Evolutionary conservation across 495 filamentous ascomycete genomes (phyloP), one percentile per base, ranked within the genome.

Genomic region (Glonium stellatum): DNA sequence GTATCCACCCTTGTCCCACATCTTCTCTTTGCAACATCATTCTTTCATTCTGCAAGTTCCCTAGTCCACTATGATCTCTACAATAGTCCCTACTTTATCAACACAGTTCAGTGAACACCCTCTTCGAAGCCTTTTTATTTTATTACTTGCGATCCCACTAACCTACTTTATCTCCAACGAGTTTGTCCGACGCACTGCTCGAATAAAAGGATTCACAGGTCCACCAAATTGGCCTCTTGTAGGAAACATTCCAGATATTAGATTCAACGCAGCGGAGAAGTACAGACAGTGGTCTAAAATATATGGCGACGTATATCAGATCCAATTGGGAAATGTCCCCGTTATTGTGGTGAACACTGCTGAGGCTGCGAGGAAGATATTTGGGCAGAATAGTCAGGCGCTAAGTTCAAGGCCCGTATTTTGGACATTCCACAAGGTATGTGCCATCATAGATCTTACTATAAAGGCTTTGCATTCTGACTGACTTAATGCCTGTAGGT

Each of bases 351-450:
- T 85, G 5, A 84, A 85, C 63, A 80, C 77, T 31, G 79, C 81
- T 3, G 76, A 77, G 1, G 67, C 80, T 4, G 83, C 81, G 6
- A 84, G 80, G 64, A 69, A 75, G 23, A 60, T 87, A 4, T 85
- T 86, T 61, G 77, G 78, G 10, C 75, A 81, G 18, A 81, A 84
- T 71, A 70, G 72, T 21, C 73, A 76, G 51, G 82, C 83, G 0
- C 59, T 84, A 54, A 81, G 78, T 62, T 83, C 79, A 5, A 71
- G 83, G 57, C 84, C 84, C 0, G 79, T 81, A 52, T 78, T 83
- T 39, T 85, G 85, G 69, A 86, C 83, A 4, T 86, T 85, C 65
- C 84, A 87, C 56, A 84, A 82, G 71, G 81, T 84, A 67, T 31
- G 6, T 2, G 27, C 27, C 6, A 6, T 6, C 6, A 31, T 31